These are phyloP conservation scores for Mariannaea elegans DNA, from an alignment of 2,329 filamentous ascomycete species.

Conservation along the genomic window DNA sequence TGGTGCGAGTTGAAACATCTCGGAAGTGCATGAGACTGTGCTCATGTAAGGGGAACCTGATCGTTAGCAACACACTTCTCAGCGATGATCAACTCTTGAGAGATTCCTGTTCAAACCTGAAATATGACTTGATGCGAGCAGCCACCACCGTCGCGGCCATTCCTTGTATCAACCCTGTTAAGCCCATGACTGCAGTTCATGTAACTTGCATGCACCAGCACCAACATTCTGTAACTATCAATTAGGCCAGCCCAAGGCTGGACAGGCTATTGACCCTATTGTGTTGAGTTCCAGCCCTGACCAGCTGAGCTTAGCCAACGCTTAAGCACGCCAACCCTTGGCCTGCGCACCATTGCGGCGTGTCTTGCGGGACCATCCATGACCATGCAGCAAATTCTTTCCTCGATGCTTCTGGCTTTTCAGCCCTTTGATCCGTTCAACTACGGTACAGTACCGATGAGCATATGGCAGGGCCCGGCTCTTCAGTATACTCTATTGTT, in stretches of 20 bases:
- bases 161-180: slow-evolving; percentile 27
- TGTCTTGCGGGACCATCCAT: slow-evolving; percentile 10
- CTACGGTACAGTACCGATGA: slow-evolving; percentile 23
- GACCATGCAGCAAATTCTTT: slow-evolving; percentile 3
- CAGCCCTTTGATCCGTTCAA: slow-evolving; percentile 25
- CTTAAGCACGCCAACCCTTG: slow-evolving; percentile 25
- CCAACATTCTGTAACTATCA: slow-evolving; percentile 7
- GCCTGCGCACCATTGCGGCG: slow-evolving; percentile 11
- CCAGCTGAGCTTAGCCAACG: slow-evolving; percentile 27
- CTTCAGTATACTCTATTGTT: neutral
- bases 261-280: slow-evolving; percentile 30
- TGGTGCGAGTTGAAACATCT: slow-evolving; percentile 16
- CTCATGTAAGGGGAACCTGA: neutral
- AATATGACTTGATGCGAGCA: slow-evolving; percentile 11
- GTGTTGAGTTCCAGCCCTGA: slow-evolving; percentile 23
- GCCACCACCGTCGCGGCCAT: slow-evolving; percentile 1
- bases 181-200: slow-evolving; percentile 39
- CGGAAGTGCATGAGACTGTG: neutral
- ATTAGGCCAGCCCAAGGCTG: slow-evolving; percentile 18
- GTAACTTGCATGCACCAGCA: slow-evolving; percentile 26
- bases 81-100: neutral
- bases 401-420: neutral
- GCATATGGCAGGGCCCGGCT: neutral
- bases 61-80: neutral
- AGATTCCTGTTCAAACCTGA: neutral